Percentiles rank a stretch among this genome's conserved stretches.
Evolutionary conservation across 805 yeast genomes (phyloP).

Genomic region (Saitoella complicata): DNA sequence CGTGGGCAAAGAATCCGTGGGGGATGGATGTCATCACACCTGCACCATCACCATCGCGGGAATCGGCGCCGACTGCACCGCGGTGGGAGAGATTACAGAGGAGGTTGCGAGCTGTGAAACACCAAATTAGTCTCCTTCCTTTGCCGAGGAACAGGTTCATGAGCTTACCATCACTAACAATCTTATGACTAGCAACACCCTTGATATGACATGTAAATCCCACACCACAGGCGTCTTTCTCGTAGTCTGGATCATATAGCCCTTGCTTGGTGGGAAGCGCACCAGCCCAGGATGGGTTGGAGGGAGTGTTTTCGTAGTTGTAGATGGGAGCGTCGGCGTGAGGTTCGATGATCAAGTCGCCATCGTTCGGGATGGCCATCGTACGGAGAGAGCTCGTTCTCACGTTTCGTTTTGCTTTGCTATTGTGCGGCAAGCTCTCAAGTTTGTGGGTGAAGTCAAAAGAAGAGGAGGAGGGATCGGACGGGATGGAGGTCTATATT

Average conservation of each 20-base stretch:
- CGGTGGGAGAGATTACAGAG: constrained; percentile 97
- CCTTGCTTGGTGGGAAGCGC: constrained; percentile 77
- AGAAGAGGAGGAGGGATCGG: too few relatives aligned
- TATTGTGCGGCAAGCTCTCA: not conserved
- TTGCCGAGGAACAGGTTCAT: not conserved
- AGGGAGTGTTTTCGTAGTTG: constrained; percentile 57
- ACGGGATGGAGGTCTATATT: too few relatives aligned
- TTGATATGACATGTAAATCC: constrained; percentile 93
- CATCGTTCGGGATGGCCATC: not conserved
- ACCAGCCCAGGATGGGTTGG: constrained; percentile 82
- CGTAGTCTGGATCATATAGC: constrained; percentile 81
- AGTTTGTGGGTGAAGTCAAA: too few relatives aligned
- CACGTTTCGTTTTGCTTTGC: not conserved
- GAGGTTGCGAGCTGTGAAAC: constrained; percentile 29
- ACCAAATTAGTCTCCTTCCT: not conserved
- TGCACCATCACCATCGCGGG: constrained; percentile 97
- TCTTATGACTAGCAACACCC: constrained; percentile 75
- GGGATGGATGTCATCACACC: constrained; percentile 90
- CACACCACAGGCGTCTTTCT: constrained; percentile 97
- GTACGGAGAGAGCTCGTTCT: not conserved
- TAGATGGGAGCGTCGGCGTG: constrained; percentile 25
- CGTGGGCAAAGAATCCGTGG: constrained; percentile 71
- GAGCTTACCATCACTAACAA: constrained; percentile 66
- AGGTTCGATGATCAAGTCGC: not conserved
- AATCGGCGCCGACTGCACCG: constrained; percentile 93